Evolutionary conservation across 257 asterid genomes (phyloP), one percentile per base, ranked within the genome.

Genomic region (Nicotiana noctiflora): DNA sequence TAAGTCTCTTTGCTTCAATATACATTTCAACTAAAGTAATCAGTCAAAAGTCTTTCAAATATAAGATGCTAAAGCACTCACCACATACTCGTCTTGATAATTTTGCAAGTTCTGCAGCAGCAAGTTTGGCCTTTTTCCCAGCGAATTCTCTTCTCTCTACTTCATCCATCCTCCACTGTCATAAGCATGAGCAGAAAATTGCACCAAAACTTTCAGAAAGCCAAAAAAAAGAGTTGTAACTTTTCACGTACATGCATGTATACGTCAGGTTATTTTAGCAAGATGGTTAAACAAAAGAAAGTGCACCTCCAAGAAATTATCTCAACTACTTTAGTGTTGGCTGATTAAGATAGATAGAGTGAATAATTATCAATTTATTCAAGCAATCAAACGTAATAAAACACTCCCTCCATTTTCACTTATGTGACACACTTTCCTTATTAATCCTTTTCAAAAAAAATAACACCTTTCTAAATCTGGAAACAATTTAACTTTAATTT

Each of bases 81-180:
- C 99, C 99, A 86, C 98, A 95, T 55, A 95, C 98, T 67, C 99
- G 97, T 86, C 93, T 92, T 19, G 99, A 95, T 82, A 95, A 88
- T 88, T 95, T 95, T 78, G 96, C 97, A 81, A 95, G 98, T 88
- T 95, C 99, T 12, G 99, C 99, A n/a, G 99, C 96, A 80, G 98
- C 99, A 85, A 95, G 97, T 87, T 91, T 93, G 81, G 98, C 99
- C 91, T 88, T 95, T 87, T 95, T 95, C 88, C 97, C 92, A 5
- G 99, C 97, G 81, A 86, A 89, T 83, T 95, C 98, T 93, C 99
- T 91, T 87, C 86, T 90, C 84, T 88, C 92, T 86, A 93, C 92
- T 81, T 93, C 97, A 88, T 95, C 97, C 87, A 66, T 79, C 81
- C 88, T 85, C 98, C 97, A 95, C 98, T 95, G 87, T 79, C 87